Evolutionary conservation across 148 eudicot species (phyloP).

Genomic region (Rhododendron griersonianum): DNA sequence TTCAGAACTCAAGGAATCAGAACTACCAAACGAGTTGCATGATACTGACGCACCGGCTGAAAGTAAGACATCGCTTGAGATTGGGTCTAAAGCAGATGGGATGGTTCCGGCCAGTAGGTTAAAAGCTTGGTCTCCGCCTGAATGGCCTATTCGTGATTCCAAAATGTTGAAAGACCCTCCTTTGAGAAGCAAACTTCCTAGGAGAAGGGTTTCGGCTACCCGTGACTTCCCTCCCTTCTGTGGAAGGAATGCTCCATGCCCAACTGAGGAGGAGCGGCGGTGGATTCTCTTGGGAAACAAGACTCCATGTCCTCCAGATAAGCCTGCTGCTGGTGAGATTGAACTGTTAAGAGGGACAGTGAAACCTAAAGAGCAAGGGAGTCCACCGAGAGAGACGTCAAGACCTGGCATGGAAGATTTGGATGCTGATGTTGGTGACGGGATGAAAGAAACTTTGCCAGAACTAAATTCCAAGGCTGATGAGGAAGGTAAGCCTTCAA

Average conservation of each 20-base stretch:
- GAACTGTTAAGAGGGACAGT: background rate
- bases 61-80: background rate
- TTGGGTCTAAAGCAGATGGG: slow-evolving; percentile 9
- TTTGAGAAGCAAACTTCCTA: slow-evolving; percentile 30
- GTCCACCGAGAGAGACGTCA: slow-evolving; percentile 1
- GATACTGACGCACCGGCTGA: background rate
- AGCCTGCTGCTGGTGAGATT: background rate
- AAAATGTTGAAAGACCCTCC: slow-evolving; percentile 9
- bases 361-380: background rate
- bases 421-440: slow-evolving; percentile 4
- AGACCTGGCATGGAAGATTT: slow-evolving; percentile 12
- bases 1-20: background rate
- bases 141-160: slow-evolving; percentile 12
- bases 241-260: slow-evolving; percentile 41
- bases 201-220: slow-evolving; percentile 50
- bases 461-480: background rate
- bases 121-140: slow-evolving; percentile 10
- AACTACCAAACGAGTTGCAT: slow-evolving; percentile 9
- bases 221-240: slow-evolving; percentile 75
- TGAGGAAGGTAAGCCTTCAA: slow-evolving; percentile 7
- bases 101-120: slow-evolving; percentile 13
- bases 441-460: slow-evolving; percentile 10
- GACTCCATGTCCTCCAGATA: slow-evolving; percentile 2
- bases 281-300: slow-evolving; percentile 11
- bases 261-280: slow-evolving; percentile 15